phyloP scores from a whole-genome alignment of 1,284 basidiomycete genomes.

The Porodaedalea pini region DNA sequence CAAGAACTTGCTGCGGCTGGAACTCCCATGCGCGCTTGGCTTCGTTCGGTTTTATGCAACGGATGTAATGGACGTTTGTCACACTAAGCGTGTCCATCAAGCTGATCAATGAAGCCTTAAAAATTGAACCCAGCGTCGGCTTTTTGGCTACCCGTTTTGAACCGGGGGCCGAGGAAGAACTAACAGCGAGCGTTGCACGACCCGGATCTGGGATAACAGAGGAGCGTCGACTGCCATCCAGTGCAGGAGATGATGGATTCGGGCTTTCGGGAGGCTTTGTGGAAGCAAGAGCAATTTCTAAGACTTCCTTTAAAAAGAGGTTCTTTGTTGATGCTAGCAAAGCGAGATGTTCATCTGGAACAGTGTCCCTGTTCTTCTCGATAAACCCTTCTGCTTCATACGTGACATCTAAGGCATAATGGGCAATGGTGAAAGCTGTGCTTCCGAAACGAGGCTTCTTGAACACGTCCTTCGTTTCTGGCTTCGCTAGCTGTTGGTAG shows the following conservation, averaged over 20 bases:
- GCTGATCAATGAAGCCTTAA: constrained; percentile 91
- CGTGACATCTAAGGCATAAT: constrained; percentile 97
- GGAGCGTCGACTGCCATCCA: constrained; percentile 74
- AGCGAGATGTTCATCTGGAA: constrained; percentile 95
- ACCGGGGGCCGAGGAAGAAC: constrained; percentile 34
- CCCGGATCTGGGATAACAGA: constrained; percentile 84
- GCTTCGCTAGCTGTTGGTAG: constrained; percentile 81
- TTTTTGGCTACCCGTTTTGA: constrained; percentile 72
- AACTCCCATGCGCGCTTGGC: constrained; percentile 96
- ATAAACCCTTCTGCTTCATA: constrained; percentile 98
- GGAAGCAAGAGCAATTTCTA: constrained; percentile 83
- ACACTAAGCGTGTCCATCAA: constrained; percentile 97
- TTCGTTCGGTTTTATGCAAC: constrained; percentile 99
- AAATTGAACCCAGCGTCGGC: constrained; percentile 97
- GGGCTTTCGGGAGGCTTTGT: constrained; percentile 63
- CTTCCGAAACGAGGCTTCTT: constrained; percentile 98
- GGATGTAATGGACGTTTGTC: constrained; percentile 99
- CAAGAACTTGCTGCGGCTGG: constrained; percentile 91
- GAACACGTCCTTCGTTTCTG: constrained; percentile 86
- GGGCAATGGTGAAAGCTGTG: constrained; percentile 95
- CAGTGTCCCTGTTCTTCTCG: constrained; percentile 98
- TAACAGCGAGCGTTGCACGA: constrained; percentile 60
- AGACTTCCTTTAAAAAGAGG: constrained; percentile 89
- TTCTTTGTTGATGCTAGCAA: constrained; percentile 86
- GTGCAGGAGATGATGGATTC: constrained; percentile 66